Base-by-base conservation (phyloP, 305 asterid species). In the Fraxinus ornus region DNA sequence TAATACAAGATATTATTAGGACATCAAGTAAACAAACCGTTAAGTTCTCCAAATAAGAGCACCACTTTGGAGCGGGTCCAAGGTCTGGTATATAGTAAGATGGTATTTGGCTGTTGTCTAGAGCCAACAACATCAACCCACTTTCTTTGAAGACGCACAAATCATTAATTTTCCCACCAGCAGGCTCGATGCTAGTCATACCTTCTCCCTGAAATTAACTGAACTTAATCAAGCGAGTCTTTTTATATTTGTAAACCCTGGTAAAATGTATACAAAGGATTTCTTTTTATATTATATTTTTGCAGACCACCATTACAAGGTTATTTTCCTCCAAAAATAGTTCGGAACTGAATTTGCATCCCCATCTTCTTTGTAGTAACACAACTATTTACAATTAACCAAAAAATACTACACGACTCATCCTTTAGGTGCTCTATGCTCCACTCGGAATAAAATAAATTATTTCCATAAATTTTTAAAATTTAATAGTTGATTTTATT, bases 11-110 rank as follows among this genome's bases (percentile, higher is more conserved):
- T 28, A 73, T 79, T 74, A 68, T 71, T 71, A 77, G 76, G 78
- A 21, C 39, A 84, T 52, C 75, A 74, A 81, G 64, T 72, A 81
- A 33, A 12, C 91, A 78, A 81, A 95, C 98, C 82, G 98, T 95
- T 86, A 95, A 78, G 83, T 90, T 93, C 82, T 95, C 98, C 80
- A 95, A 84, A 86, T 91, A 88, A 77, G 99, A 89, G 79, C 96
- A 91, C 99, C 99, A 95, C 89, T 93, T 95, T 33, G 99, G 99
- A 68, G 98, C 99, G 74, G 97, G 97, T 77, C 99, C 99, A 77
- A 95, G 97, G 82, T 94, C 95, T 80, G 99, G 99, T 85, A 93
- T 91, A 89, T 93, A 95, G 86, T 91, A 95, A 84, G 97, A 92
- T 35, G 99, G 99, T 87, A 95, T 92, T 83, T 93, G 97, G 83